Conservation (phyloP, 352 stramenopile species). For the Globisporangium okanoganense region DNA sequence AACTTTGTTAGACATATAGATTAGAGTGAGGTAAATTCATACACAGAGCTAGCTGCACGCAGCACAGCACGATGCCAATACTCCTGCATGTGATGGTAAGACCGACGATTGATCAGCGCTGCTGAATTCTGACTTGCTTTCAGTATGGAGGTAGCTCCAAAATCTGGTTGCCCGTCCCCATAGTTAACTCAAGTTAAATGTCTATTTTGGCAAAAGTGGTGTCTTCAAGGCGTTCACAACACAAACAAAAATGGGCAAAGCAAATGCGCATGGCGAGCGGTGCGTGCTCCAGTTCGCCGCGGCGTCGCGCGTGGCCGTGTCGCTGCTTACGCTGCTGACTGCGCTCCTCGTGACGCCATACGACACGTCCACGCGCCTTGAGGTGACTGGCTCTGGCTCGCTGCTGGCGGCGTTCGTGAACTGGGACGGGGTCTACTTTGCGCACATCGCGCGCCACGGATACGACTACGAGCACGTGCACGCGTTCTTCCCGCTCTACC, state of each 20-base stretch:
- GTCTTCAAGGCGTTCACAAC: neutral
- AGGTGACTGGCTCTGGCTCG: slow-evolving; percentile 10
- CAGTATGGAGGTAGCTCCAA: neutral
- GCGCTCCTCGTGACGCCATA: slow-evolving; percentile 50
- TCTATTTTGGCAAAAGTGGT: neutral
- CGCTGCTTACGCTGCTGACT: slow-evolving; percentile 41
- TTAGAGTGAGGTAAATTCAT: neutral
- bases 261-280: slow-evolving; percentile 15
- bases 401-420: slow-evolving; percentile 50
- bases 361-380: slow-evolving; percentile 57
- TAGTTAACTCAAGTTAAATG: neutral
- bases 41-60: neutral
- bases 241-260: slow-evolving; percentile 1
- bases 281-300: slow-evolving; percentile 46
- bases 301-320: slow-evolving; percentile 40
- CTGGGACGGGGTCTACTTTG: slow-evolving; percentile 87
- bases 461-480: slow-evolving; percentile 87
- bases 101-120: neutral
- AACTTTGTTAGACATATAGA: neutral
- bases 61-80: neutral
- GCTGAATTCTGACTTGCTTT: neutral
- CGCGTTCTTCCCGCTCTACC: slow-evolving; percentile 82
- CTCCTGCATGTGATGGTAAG: too few species aligned
- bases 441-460: slow-evolving; percentile 60
- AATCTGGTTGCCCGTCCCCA: neutral